Evolutionary conservation across 73 alveolate species (phyloP).

Genomic region (Uronychia setigera): DNA sequence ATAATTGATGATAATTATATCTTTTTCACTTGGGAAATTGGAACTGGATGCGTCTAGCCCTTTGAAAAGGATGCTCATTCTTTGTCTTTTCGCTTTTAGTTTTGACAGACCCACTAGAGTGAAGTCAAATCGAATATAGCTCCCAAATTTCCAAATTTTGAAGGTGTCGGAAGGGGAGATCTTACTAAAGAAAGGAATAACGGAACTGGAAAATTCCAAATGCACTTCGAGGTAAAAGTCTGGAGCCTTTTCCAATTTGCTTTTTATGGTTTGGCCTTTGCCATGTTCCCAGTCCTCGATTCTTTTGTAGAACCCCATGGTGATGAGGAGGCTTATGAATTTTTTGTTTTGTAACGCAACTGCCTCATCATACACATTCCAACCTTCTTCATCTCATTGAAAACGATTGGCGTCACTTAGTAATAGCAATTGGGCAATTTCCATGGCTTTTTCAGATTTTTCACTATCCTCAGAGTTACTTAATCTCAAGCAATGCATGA

Average conservation of each 20-base stretch:
- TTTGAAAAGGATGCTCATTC: constrained; percentile 69
- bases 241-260: constrained; percentile 60
- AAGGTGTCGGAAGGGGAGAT: constrained; percentile 85
- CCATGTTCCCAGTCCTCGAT: constrained; percentile 56
- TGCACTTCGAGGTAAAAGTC: constrained; percentile 87
- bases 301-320: constrained; percentile 50
- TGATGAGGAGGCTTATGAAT: constrained; percentile 72
- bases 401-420: not conserved
- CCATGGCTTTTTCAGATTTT: not conserved
- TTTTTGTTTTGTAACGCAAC: constrained; percentile 61
- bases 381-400: constrained; percentile 67
- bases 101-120: constrained; percentile 82
- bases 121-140: constrained; percentile 76
- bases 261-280: constrained; percentile 38
- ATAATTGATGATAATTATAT: constrained; percentile 48
- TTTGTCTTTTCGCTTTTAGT: constrained; percentile 72
- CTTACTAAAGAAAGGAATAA: constrained; percentile 83
- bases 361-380: constrained; percentile 89
- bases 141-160: constrained; percentile 83
- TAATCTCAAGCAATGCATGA: not conserved
- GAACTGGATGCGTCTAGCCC: constrained; percentile 32
- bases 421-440: not conserved
- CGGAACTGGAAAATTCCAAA: constrained; percentile 76
- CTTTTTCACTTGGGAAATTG: constrained; percentile 41
- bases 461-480: not conserved